Base-by-base conservation (phyloP, 495 filamentous ascomycete species). In the Hyphodiscus hymeniophilus region DNA sequence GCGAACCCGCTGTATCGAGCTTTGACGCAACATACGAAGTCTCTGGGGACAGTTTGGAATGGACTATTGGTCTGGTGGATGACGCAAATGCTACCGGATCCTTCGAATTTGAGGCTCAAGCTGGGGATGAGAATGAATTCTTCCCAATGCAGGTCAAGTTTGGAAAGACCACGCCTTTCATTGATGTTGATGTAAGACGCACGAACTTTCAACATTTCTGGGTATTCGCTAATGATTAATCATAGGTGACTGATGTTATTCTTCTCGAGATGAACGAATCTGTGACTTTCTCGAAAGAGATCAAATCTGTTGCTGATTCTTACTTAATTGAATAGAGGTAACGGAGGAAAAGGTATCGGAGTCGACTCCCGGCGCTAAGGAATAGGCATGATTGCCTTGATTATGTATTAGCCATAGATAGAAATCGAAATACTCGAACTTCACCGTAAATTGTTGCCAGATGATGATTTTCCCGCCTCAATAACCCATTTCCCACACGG, bases 101-200 rank as follows among this genome's bases (percentile, higher is more conserved):
- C 24, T 97, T 97, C 57, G 91, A 96, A 61, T 95, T 96, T 51
- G 91, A 96, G 66, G 85, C 88, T 13, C 80, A 84, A 57, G 87
- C 87, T 23, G 79, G 81, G 39, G 79, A 80, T 45, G 91, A 95
- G 63, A 79, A 82, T 45, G 89, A 94, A 51, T 96, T 96, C 68
- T 97, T 97, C 81, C 91, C 91, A 1, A 96, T 97, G 90, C 81
- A 75, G 38, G 85, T 96, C 24, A 79, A 79, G 22, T 97, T 97
- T 70, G 80, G 84, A 28, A 95, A 94, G 71, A 75, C 81, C 33
- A 79, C 72, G 43, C 91, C 91, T 18, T 89, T 91, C 61, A 78
- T 95, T 26, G 86, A 92, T 58, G 85, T 96, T 47, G 87, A 94
- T 73, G 91, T 90, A 73, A 79, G 81, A 62, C 30, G 42, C 17